Evolutionary conservation across 2,329 filamentous ascomycete genomes (phyloP), one percentile per base, ranked within the genome.

Genomic region (Fusarium incarnatum): DNA sequence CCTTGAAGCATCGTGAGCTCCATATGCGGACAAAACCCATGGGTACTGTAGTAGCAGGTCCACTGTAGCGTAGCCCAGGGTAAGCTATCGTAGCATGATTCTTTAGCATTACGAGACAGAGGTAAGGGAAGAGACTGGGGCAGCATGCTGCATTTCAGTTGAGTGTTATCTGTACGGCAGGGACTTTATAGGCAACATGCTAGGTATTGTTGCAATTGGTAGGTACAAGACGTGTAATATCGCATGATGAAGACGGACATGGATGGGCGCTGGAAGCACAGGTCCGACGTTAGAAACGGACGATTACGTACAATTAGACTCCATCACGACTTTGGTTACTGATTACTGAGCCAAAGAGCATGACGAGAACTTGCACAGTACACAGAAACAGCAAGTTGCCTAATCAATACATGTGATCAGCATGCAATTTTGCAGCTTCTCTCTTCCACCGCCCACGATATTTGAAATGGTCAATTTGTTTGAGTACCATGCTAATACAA

Each of bases 1-100:
- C 44, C 56, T 48, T 73, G 73, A 75, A 62, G 73, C 64, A 75
- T 75, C 73, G 71, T 73, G 68, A 71, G 70, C 59, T 63, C 71
- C 64, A 41, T 59, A 68, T 48, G 28, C 59, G 56, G 65, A 56
- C 54, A 56, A 57, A 61, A 73, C 67, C 57, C 57, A 65, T 63
- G 40, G 56, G 65, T 47, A 57, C 34, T 52, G 49, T 52, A 52
- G 49, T 52, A 52, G 49, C 23, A 52, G 49, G 49, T 52, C 72
- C 72, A 72, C 73, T 52, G 58, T 60, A 60, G 58, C 58, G 56
- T 60, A 60, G 58, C 67, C 60, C 60, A 62, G 55, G 67, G 54
- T 59, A 64, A 56, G 49, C 56, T 62, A 67, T 63, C 63, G 60
- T 60, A 72, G 60, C 63, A 70, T 60, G 64, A 71, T 67, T 46